A percentile compares a stretch with the other conserved stretches of the same genome.
Conservation (phyloP, 306 rosid species). For the Leucaena leucocephala region DNA sequence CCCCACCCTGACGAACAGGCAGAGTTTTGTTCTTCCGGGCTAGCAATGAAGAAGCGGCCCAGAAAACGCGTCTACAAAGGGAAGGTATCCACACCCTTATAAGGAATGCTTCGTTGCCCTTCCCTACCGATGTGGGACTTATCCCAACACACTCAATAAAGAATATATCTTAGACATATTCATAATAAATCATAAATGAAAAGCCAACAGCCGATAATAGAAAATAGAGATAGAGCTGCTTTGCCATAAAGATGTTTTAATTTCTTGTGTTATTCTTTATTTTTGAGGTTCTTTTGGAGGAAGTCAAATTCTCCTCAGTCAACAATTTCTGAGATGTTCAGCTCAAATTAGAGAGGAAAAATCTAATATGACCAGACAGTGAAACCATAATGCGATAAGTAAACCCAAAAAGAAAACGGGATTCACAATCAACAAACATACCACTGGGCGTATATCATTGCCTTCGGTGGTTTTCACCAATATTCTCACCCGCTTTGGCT, state of each 20-base stretch:
- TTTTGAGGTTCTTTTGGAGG: background rate
- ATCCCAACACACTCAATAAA: too few relatives aligned
- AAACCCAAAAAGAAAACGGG: too few relatives aligned
- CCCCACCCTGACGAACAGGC: too few relatives aligned
- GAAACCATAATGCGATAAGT: background rate
- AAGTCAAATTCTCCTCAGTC: background rate
- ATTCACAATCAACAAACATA: slow-evolving; percentile 38
- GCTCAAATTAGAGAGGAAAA: background rate
- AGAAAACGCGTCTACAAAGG: too few relatives aligned
- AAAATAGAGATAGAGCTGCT: background rate
- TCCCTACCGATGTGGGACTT: too few relatives aligned
- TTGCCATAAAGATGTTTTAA: background rate
- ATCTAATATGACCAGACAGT: background rate
- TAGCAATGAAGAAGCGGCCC: too few relatives aligned
- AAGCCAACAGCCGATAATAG: background rate
- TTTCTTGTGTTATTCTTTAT: background rate
- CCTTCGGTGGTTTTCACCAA: slow-evolving; percentile 62
- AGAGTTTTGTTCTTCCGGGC: too few relatives aligned
- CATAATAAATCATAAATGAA: background rate
- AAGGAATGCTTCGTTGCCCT: too few relatives aligned
- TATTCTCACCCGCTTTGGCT: slow-evolving; percentile 56
- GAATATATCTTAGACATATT: background rate
- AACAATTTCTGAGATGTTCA: background rate
- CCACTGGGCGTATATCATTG: slow-evolving; percentile 88
- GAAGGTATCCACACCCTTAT: too few relatives aligned